Percentiles rank a stretch among this genome's conserved stretches.
Conservation (phyloP, 164 flowering plant genomes). For the Aristolochia contorta region DNA sequence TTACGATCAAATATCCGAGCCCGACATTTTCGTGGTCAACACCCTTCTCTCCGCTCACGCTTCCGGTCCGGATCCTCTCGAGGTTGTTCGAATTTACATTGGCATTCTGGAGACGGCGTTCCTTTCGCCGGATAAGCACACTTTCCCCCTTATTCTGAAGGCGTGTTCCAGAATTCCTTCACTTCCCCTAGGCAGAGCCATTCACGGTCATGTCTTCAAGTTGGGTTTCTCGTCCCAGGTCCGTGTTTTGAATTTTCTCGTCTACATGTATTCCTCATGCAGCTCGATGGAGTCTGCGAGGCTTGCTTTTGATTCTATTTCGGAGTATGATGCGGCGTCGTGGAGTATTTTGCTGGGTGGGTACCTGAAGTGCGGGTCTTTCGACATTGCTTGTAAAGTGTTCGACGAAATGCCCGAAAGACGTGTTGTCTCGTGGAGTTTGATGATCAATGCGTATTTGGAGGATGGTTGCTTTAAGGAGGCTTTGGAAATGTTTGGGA, state of each 20-base stretch:
- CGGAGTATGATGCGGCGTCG: constrained; percentile 9
- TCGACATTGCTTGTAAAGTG: constrained; percentile 8
- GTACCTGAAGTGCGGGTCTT: constrained; percentile 10
- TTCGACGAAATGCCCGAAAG: constrained; percentile 10
- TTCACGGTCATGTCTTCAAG: constrained; percentile 18
- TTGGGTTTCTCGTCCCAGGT: constrained; percentile 12
- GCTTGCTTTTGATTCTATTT: constrained; percentile 7
- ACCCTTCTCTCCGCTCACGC: constrained; percentile 19
- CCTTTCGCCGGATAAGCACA: constrained; percentile 15
- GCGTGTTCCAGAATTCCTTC: constrained; percentile 20
- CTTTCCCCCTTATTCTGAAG: constrained; percentile 19
- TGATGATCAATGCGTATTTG: constrained; percentile 11
- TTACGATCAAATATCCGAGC: constrained; percentile 13
- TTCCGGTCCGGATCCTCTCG: constrained; percentile 12
- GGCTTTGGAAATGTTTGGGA: constrained; percentile 10
- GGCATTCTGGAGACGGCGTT: constrained; percentile 10
- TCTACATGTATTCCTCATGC: constrained; percentile 22
- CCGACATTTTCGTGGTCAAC: constrained; percentile 19
- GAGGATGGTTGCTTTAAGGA: constrained; percentile 8
- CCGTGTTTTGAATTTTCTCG: constrained; percentile 14
- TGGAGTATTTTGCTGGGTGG: constrained; percentile 18
- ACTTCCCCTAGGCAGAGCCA: constrained; percentile 12
- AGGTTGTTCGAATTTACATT: constrained; percentile 16
- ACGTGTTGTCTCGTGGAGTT: constrained; percentile 15
- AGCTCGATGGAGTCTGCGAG: constrained; percentile 14